Evolutionary conservation across 1,284 basidiomycete genomes (phyloP).

Genomic region (Sporisorium sorghi): DNA sequence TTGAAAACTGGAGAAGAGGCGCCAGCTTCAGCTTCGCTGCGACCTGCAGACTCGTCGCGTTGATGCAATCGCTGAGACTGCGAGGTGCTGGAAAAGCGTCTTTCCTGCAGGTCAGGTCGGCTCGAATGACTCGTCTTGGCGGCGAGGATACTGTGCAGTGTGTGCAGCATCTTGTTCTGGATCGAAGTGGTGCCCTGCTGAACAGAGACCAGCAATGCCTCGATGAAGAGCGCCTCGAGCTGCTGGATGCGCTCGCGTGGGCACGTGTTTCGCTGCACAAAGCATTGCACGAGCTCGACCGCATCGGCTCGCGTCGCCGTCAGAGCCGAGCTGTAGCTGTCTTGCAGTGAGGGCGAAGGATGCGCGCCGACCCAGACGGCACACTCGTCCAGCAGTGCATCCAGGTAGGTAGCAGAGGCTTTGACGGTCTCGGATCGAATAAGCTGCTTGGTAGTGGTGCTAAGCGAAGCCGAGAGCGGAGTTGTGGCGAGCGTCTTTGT

Average conservation of each 20-base stretch:
- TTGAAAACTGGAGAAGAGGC: background rate
- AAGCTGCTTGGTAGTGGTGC: conserved; percentile 25
- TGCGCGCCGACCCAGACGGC: conserved; percentile 38
- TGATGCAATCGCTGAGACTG: conserved; percentile 17
- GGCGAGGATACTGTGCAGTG: conserved; percentile 79
- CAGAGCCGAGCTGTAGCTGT: background rate
- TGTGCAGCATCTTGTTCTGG: conserved; percentile 85
- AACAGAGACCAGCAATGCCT: conserved; percentile 80
- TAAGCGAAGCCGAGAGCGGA: conserved; percentile 28
- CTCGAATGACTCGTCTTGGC: conserved; percentile 21
- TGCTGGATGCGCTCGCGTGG: conserved; percentile 74
- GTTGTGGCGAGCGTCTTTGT: conserved; percentile 64
- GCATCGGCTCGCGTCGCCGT: conserved; percentile 76
- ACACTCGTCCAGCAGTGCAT: conserved; percentile 43
- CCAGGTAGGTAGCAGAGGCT: conserved; percentile 23
- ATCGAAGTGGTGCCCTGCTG: conserved; percentile 69
- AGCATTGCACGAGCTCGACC: conserved; percentile 83
- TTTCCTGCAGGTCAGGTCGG: conserved; percentile 14
- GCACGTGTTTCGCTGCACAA: conserved; percentile 83
- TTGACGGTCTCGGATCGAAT: conserved; percentile 13
- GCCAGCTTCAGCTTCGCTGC: conserved; percentile 13
- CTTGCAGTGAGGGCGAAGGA: conserved; percentile 16
- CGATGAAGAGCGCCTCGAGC: conserved; percentile 76
- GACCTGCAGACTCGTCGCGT: conserved; percentile 18
- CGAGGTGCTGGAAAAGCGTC: conserved; percentile 22